A percentile compares a stretch with the other conserved stretches of the same genome.
Evolutionary conservation across 2,329 filamentous ascomycete species (phyloP).

Genomic region (Aspergillus oerlinghausenensis): DNA sequence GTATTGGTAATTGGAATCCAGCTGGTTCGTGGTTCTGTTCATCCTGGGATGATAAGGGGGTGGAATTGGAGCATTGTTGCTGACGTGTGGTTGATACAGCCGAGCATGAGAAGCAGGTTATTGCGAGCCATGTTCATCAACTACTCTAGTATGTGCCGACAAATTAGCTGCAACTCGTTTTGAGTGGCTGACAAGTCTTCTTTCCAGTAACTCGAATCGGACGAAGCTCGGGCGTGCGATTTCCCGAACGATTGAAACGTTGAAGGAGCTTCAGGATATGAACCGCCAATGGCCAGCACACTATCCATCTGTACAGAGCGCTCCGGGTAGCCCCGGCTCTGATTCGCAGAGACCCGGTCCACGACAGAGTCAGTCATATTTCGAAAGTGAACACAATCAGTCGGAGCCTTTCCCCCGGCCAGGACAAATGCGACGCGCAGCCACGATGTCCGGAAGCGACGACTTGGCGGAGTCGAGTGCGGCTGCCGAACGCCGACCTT

Average conservation of each 20-base stretch:
- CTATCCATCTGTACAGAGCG: constrained; percentile 64
- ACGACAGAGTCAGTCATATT: constrained; percentile 33
- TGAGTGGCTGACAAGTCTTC: constrained; percentile 12
- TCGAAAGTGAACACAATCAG: constrained; percentile 21
- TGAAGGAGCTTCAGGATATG: constrained; percentile 80
- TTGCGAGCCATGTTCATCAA: constrained; percentile 84
- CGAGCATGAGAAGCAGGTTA: constrained; percentile 61
- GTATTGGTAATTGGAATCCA: constrained; percentile 45
- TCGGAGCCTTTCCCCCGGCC: constrained; percentile 38
- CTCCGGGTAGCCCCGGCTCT: constrained; percentile 13
- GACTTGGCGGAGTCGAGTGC: constrained; percentile 67
- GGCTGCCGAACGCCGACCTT: constrained; percentile 57
- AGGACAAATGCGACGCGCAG: constrained; percentile 61
- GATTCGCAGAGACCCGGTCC: constrained; percentile 32
- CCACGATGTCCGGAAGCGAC: constrained; percentile 63
- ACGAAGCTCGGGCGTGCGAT: constrained; percentile 84
- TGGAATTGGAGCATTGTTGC: constrained; percentile 1
- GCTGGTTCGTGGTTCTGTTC: constrained; percentile 28
- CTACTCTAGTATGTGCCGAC: constrained; percentile 63
- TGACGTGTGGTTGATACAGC: constrained; percentile 30
- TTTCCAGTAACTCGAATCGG: constrained; percentile 71
- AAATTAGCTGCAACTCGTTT: neutral
- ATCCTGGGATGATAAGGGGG: neutral
- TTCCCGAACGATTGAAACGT: constrained; percentile 74
- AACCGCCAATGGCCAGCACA: constrained; percentile 91